Conservation (phyloP, 129 eudicot species). For the Artemisia annua region DNA sequence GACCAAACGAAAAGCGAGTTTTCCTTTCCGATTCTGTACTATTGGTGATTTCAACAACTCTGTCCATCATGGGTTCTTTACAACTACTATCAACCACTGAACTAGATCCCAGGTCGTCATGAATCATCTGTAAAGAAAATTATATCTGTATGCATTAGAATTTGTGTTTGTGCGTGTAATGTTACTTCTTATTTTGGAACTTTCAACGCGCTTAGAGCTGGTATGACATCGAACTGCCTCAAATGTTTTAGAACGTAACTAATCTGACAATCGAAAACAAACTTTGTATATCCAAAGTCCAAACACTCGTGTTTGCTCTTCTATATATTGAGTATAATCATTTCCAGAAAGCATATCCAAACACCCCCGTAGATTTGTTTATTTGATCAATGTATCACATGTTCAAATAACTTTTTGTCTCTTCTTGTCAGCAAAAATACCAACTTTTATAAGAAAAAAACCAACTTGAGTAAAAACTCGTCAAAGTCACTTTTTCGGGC, state of each 20-base stretch:
- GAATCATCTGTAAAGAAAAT: slow-evolving; percentile 33
- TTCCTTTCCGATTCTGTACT: slow-evolving; percentile 29
- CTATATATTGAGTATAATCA: no score
- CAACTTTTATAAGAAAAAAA: neutral
- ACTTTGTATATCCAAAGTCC: no score
- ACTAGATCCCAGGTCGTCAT: slow-evolving; percentile 36
- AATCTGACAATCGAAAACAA: no score
- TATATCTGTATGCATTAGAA: slow-evolving; percentile 23
- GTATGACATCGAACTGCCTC: no score
- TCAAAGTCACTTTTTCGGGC: no score
- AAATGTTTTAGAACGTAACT: no score
- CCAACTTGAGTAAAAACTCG: neutral
- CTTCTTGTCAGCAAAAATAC: neutral
- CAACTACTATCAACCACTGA: slow-evolving; percentile 34
- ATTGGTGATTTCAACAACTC: slow-evolving; percentile 11
- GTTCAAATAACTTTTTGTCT: neutral
- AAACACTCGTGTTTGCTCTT: no score
- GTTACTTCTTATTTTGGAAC: no score
- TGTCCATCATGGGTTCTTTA: slow-evolving; percentile 15
- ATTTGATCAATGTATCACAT: neutral
- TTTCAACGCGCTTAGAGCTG: no score
- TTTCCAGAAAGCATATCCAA: no score
- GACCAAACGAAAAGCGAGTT: slow-evolving; percentile 49
- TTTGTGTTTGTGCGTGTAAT: neutral
- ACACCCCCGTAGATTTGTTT: no score